These are phyloP conservation scores for Flaveria ramosissima DNA, from an alignment of 129 eudicot species.

Conservation along the genomic window DNA sequence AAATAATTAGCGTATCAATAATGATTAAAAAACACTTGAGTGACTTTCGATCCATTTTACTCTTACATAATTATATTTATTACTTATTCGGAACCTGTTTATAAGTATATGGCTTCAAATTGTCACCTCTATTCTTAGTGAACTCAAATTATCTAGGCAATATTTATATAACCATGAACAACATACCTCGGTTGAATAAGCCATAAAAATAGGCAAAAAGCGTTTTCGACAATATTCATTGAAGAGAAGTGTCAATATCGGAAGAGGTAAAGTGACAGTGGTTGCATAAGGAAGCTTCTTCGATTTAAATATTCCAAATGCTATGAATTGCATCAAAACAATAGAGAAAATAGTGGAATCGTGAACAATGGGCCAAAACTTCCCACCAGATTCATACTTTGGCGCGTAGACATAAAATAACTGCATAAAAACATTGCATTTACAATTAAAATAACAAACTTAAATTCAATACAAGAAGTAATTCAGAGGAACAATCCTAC, in stretches of 20 bases:
- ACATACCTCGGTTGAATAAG: conserved; percentile 66
- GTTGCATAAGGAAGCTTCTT: conserved; percentile 59
- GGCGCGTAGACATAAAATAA: conserved; percentile 63
- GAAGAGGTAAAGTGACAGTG: conserved; percentile 48
- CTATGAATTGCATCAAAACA: conserved; percentile 68
- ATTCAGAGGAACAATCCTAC: neutral
- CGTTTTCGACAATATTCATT: conserved; percentile 72
- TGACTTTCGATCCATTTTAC: neutral
- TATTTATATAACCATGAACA: conserved; percentile 6
- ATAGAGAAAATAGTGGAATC: conserved; percentile 68
- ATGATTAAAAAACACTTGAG: neutral
- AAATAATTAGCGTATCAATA: too few relatives aligned
- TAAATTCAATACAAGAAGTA: neutral
- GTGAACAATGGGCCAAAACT: conserved; percentile 71
- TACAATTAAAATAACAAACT: neutral
- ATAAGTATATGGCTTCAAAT: neutral
- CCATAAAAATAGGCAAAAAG: conserved; percentile 57
- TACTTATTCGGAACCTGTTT: too few relatives aligned
- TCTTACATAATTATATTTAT: neutral
- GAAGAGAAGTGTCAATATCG: conserved; percentile 60
- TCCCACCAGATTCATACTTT: conserved; percentile 65
- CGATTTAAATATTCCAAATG: conserved; percentile 59
- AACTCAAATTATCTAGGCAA: neutral
- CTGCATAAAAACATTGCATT: conserved; percentile 41
- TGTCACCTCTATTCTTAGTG: neutral